A percentile compares a stretch with the other conserved stretches of the same genome.
Conservation (phyloP, 2,329 filamentous ascomycete genomes). For the Cryphonectria radicalis region DNA sequence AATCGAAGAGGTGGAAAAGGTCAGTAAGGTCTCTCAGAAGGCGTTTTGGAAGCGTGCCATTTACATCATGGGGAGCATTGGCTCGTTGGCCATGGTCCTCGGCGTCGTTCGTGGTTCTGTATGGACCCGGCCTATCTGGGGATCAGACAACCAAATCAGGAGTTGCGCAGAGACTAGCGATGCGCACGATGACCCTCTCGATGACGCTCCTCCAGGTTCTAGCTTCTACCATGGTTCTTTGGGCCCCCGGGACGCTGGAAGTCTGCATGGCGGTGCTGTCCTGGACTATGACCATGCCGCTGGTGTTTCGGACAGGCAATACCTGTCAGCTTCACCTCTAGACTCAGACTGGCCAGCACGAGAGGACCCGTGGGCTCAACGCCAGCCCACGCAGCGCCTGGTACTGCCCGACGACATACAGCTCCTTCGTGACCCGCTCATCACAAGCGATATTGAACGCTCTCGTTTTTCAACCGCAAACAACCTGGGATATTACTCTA, state of each 20-base stretch:
- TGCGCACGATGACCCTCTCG: background rate
- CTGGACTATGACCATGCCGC: background rate
- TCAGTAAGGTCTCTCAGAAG: slow-evolving; percentile 1
- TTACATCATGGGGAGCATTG: background rate
- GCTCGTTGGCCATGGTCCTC: background rate
- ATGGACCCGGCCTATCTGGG: background rate
- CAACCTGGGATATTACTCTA: background rate
- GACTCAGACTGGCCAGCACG: background rate
- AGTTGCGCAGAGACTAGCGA: background rate
- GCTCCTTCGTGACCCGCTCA: background rate
- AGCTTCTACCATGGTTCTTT: no score
- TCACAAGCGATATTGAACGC: background rate
- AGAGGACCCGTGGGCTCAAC: background rate
- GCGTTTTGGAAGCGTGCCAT: slow-evolving; percentile 2
- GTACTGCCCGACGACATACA: background rate
- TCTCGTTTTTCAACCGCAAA: background rate
- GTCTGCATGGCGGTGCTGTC: background rate
- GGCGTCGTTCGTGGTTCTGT: background rate
- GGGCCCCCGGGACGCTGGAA: background rate
- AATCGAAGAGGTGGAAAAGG: slow-evolving; percentile 6
- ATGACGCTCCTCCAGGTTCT: background rate
- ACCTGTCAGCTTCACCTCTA: background rate
- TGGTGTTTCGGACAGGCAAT: background rate
- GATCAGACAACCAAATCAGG: background rate
- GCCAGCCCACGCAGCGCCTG: background rate